phyloP scores from a whole-genome alignment of 202 grass and related monocot species.

The Elaeis oleifera region DNA sequence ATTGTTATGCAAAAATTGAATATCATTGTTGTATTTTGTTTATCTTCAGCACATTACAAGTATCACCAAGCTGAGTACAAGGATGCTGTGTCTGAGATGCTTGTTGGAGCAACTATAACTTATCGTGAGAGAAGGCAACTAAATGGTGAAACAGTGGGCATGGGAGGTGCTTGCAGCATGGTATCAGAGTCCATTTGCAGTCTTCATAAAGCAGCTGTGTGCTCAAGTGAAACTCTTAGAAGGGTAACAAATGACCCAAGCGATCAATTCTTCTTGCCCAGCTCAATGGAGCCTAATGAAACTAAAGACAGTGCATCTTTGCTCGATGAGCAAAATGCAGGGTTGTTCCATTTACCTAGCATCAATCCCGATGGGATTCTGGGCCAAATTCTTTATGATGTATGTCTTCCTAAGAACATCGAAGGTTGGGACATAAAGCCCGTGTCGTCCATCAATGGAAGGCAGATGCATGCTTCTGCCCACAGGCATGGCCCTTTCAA shows the following conservation, averaged over 20 bases:
- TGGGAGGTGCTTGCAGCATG: slow-evolving; percentile 35
- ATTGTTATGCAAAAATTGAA: too few species aligned
- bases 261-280: slow-evolving; percentile 68
- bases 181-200: slow-evolving; percentile 67
- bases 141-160: slow-evolving; percentile 16
- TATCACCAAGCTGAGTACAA: slow-evolving; percentile 64
- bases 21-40: too few species aligned
- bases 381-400: slow-evolving; percentile 80
- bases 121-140: slow-evolving; percentile 59
- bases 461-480: slow-evolving; percentile 30
- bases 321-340: slow-evolving; percentile 33
- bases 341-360: slow-evolving; percentile 42
- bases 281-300: slow-evolving; percentile 42
- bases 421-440: slow-evolving; percentile 98
- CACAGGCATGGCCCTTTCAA: slow-evolving; percentile 56
- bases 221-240: slow-evolving; percentile 69
- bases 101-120: slow-evolving; percentile 46
- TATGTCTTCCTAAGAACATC: slow-evolving; percentile 74
- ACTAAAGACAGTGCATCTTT: slow-evolving; percentile 42
- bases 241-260: slow-evolving; percentile 45
- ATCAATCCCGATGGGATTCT: slow-evolving; percentile 84
- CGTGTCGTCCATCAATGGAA: slow-evolving; percentile 45
- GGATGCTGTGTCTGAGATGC: slow-evolving; percentile 47
- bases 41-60: slow-evolving; percentile 50
- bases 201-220: slow-evolving; percentile 59